Base-by-base conservation (phyloP, 352 stramenopile species). In the Globisporangium camurandrum region DNA sequence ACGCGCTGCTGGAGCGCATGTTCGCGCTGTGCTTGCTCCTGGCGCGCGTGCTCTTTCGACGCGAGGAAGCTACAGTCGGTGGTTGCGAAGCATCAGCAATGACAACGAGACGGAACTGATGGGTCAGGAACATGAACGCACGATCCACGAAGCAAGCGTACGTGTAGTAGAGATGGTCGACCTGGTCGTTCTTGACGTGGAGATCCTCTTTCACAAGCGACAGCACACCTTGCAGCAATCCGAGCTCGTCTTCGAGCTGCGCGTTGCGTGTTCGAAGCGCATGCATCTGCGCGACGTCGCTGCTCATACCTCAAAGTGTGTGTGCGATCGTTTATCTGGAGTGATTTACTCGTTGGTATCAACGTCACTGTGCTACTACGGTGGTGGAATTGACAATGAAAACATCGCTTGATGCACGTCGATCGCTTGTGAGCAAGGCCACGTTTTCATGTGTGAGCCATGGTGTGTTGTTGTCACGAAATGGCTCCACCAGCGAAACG, bases 171-270 rank as follows among this genome's bases (percentile, higher is more conserved):
- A 69, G 45, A 33, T 69, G 43, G 22, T 69, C 61, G 46, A 69
- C 57, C 48, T 69, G 61, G 40, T 69, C 56, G 45, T 64, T 51
- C 48, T 69, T 69, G 43, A 69, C 57, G 49, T 69, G 53, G 30
- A 69, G 48, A 41, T 69, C 61, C 46, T 65, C 61, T 46, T 62
- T 61, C 43, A 69, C 55, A 22, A 69, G 56, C 39, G 49, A 33
- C 5, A 69, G 26, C 22, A 69, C 61, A 31, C 61, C 61, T 7
- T 49, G 61, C 34, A 66, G 51, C 33, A 69, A 37, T 31, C 58
- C 61, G 19, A 69, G 45, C 46, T 69, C 56, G 6, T 69, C 51
- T 23, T 56, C 51, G 7, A 69, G 48, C 51, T 43, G 40, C n/a
- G 30, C 19, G 36, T 56, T 56, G 45, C 45, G 45, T 23, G 14